Evolutionary conservation across 495 filamentous ascomycete genomes (phyloP), one percentile per base, ranked within the genome.

Genomic region (Penicillium coprophilum): DNA sequence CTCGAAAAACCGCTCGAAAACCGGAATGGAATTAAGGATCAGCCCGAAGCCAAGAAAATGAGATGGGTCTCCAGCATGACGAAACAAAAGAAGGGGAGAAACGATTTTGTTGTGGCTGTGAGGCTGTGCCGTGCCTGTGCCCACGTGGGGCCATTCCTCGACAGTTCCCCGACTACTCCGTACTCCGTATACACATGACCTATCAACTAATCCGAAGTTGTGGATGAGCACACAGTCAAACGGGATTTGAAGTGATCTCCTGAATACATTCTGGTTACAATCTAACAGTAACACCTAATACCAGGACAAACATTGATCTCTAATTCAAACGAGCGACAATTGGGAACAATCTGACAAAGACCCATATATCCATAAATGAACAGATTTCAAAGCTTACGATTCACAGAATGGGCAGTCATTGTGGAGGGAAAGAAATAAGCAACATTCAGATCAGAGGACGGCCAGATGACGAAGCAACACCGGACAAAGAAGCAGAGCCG

Each of bases 61-160:
- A 84, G 81, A 15, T 86, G 85, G 46, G 78, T 82, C 43, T 88
- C 82, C 10, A 88, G 72, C 57, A 78, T 74, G 31, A 75, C 83
- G 32, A 76, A 64, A 46, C 24, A 31, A 21, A 10, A 21, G 36
- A 40, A 46, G 28, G 28, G 30, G 21, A 38, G 34, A 23, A 46
- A 31, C 20, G 30, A 45, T 28, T 52, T 41, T 55, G 52, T 13
- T 54, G 52, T 38, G 41, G 52, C 52, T 46, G 52, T 55, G 43
- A 27, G 24, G 24, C 41, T 34, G 50, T 50, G 24, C 23, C 24
- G 52, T 47, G 28, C 27, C 23, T 40, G 52, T 55, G 15, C 12
- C 30, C 27, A 43, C 34, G 50, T 39, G 36, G 50, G 50, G 50
- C 34, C 19, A 12, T 2, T 20, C 23, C 12, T 46, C 34, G 17